Evolutionary conservation across 805 yeast genomes (phyloP), one percentile per base, ranked within the genome.

Genomic region (Zygotorulaspora sp.): DNA sequence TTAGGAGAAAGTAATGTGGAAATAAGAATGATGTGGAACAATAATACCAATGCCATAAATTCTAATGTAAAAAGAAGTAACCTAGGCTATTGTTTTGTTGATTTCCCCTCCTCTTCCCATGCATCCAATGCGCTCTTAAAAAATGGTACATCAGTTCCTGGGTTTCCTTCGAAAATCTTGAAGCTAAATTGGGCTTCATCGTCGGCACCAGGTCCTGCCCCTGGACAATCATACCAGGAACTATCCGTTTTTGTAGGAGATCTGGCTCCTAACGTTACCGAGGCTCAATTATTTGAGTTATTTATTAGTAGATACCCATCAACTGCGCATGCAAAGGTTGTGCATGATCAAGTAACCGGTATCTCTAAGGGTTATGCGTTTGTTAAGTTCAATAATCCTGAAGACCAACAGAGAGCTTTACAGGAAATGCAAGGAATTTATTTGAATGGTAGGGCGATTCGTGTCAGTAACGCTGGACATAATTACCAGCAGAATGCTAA

Each of bases 321-420:
- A 5, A 77, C 86, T 37, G 72, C 78, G 36, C 79, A 81, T 48
- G 92, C 80, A 5, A 86, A 83, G 53, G 76, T 88, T 44, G 86
- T 88, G 79, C 60, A 74, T 33, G 96, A 88, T 59, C 79, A 77
- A 25, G 56, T 62, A 9, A 78, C 95, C 1, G 80, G 81, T 20
- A 71, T 71, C 33, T 75, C 90, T 5, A 79, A 84, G 54, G 95
- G 96, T 9, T 88, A 83, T 61, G 97, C 96, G 2, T 89, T 89
- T 66, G 85, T 87, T n/a, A 77, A 85, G 44, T 87, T 88, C 56
- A 53, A 69, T 23, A 71, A 72, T 41, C 79, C 75, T 43, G 69
- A 70, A 8, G 87, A 82, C 26, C 87, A 82, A 60, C 80, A 78
- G 49, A 71, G 78, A 35, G 87, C 96, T 0, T 58, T 86, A 27